Percentiles rank a stretch among this genome's conserved stretches.
Conservation (phyloP, 163 green algal genomes). For the Scenedesmus sp. region DNA sequence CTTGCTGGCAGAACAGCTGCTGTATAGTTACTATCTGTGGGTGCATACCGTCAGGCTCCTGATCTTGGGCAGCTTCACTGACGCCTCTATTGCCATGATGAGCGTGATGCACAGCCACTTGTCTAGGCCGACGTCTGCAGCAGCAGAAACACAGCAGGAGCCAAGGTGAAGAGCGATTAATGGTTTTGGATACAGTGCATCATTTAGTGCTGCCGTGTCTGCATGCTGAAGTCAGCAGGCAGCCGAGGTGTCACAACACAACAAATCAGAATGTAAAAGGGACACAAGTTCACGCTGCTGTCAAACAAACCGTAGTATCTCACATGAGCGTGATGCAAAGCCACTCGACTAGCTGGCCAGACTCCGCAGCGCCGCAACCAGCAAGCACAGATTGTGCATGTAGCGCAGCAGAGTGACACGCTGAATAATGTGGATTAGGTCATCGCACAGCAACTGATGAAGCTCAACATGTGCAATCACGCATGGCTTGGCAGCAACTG, state of each 20-base stretch:
- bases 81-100: slow-evolving; percentile 81
- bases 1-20: background rate
- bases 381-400: background rate
- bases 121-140: slow-evolving; percentile 64
- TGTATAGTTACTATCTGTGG: slow-evolving; percentile 60
- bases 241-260: too few relatives aligned
- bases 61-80: slow-evolving; percentile 83
- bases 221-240: too few relatives aligned
- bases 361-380: slow-evolving; percentile 14
- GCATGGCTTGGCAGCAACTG: background rate
- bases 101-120: slow-evolving; percentile 83
- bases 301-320: too few relatives aligned
- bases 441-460: too few relatives aligned
- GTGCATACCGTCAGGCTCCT: slow-evolving; percentile 32
- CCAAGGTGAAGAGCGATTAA: too few relatives aligned
- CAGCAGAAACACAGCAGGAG: slow-evolving; percentile 2
- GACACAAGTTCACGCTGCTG: too few relatives aligned
- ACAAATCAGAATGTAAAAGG: background rate
- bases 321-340: slow-evolving; percentile 80
- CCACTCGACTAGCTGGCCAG: slow-evolving; percentile 67
- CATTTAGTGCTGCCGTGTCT: too few relatives aligned
- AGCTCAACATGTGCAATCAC: too few relatives aligned
- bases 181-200: too few relatives aligned
- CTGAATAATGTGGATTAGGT: too few relatives aligned
- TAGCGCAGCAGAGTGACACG: background rate